Evolutionary conservation across 306 rosid genomes (phyloP), one percentile per base, ranked within the genome.

Genomic region (Inga oerstediana): DNA sequence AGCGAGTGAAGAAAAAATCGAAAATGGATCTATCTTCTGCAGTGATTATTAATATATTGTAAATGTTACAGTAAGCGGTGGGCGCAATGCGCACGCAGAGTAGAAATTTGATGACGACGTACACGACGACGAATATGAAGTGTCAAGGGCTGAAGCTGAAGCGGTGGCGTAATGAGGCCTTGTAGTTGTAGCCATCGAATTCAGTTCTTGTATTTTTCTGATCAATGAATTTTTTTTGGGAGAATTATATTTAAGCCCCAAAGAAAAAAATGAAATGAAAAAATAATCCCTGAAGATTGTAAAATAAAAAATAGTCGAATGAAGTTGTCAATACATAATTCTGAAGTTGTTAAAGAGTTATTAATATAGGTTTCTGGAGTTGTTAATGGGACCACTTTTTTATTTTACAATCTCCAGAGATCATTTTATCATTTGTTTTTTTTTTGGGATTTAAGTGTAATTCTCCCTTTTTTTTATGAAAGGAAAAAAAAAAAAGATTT

Each of bases 81-180:
- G 19, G 72, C 72, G 72, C 46, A 67, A 67, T 67, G 72, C 72
- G 72, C 72, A 35, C 46, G 22, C 27, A 17, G 72, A 37, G 43
- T 32, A 9, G 30, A 69, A 39, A 39, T 19, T 69, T 19, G 16
- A 41, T 10, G 32, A 39, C 51, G 16, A n/a, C 5, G 49, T 39
- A 19, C 46, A 19, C 30, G 48, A 68, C 0, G 48, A 44, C 51
- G 10, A 39, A 41, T 17, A 16, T 3, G 14, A 1, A 20, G 1
- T 20, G 27, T 3, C 11, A 54, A 56, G 27, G 11, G 27, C 7
- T n/a, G 32, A 10, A 19, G 51, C 19, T 9, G 51, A 41, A 20
- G 45, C 51, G 51, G 51, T 41, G 51, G 30, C 16, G 51, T 41
- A 41, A 19, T 41, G n/a, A 4, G 73, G 30, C 48, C 54, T 39